Conservation (phyloP, 805 yeast genomes). For the Starmerella roubikii region DNA sequence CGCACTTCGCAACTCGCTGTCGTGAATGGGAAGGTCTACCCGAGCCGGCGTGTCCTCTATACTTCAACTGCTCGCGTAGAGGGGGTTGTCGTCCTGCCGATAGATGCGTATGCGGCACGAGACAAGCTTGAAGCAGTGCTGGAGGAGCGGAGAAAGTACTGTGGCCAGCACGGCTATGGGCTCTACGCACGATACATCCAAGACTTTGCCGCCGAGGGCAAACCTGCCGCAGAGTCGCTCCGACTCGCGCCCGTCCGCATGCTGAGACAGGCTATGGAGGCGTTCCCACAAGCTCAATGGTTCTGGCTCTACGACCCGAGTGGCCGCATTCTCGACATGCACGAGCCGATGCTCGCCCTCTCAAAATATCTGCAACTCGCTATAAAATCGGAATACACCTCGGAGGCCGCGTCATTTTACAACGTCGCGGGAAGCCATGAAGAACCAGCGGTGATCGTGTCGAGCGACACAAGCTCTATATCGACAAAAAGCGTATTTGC, state of each 20-base stretch:
- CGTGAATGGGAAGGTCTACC: slow-evolving; percentile 17
- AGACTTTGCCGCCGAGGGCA: slow-evolving; percentile 40
- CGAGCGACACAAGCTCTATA: not conserved
- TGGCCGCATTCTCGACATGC: slow-evolving; percentile 28
- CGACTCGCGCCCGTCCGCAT: slow-evolving; percentile 46
- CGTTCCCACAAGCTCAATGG: slow-evolving; percentile 73
- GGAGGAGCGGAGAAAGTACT: slow-evolving; percentile 73
- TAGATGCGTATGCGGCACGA: slow-evolving; percentile 59
- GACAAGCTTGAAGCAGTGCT: slow-evolving; percentile 47
- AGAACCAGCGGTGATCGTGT: not conserved
- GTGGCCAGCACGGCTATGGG: slow-evolving; percentile 61
- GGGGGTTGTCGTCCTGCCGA: slow-evolving; percentile 58
- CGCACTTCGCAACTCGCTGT: slow-evolving; percentile 21
- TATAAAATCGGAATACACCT: not conserved
- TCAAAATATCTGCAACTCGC: not conserved
- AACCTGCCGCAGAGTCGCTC: slow-evolving; percentile 20
- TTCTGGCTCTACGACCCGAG: slow-evolving; percentile 71
- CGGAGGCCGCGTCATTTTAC: not conserved
- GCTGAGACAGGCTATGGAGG: slow-evolving; percentile 74
- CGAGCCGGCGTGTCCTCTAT: slow-evolving; percentile 18
- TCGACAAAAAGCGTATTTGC: slow-evolving; percentile 5
- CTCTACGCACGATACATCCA: slow-evolving; percentile 69
- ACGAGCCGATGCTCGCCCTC: not conserved
- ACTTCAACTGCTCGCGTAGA: slow-evolving; percentile 18
- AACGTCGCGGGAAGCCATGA: not conserved